Percentiles rank a stretch among this genome's conserved stretches.
Evolutionary conservation across 352 stramenopile species (phyloP).

Genomic region (Globisporangium carolinianum): DNA sequence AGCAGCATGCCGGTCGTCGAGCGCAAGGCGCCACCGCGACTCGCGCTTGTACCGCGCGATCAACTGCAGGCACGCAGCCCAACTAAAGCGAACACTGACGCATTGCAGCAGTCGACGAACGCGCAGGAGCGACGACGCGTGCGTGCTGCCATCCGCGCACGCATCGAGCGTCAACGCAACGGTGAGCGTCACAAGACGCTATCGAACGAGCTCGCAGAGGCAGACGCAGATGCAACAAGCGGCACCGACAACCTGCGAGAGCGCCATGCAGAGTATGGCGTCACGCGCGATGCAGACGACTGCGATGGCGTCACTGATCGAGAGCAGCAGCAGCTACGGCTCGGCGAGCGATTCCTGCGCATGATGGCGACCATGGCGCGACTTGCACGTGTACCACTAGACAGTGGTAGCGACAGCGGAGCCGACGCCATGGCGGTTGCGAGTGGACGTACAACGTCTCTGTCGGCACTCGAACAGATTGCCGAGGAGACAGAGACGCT

Average conservation of each 20-base stretch:
- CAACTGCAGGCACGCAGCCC: slow-evolving; percentile 12
- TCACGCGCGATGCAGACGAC: neutral
- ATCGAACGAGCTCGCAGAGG: neutral
- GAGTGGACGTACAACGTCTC: neutral
- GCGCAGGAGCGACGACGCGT: neutral
- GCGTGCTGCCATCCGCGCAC: neutral
- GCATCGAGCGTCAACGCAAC: neutral
- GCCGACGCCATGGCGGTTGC: neutral
- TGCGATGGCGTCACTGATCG: neutral
- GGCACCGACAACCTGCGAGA: neutral
- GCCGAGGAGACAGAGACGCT: slow-evolving; percentile 1
- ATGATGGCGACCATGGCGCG: slow-evolving; percentile 47
- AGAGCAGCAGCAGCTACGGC: slow-evolving; percentile 20
- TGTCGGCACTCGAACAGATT: slow-evolving; percentile 5
- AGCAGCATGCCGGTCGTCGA: slow-evolving; percentile 1
- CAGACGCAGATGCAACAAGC: neutral
- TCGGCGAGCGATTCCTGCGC: slow-evolving; percentile 49
- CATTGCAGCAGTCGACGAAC: neutral
- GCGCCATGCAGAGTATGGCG: neutral
- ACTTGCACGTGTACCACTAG: slow-evolving; percentile 21
- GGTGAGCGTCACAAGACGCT: neutral
- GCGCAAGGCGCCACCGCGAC: slow-evolving; percentile 17
- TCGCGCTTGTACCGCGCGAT: slow-evolving; percentile 44
- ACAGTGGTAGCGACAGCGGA: neutral
- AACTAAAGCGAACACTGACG: slow-evolving; percentile 10